Evolutionary conservation across 176 grass and related monocot genomes (phyloP), one percentile per base, ranked within the genome.

Genomic region (Panicum miliaceum): DNA sequence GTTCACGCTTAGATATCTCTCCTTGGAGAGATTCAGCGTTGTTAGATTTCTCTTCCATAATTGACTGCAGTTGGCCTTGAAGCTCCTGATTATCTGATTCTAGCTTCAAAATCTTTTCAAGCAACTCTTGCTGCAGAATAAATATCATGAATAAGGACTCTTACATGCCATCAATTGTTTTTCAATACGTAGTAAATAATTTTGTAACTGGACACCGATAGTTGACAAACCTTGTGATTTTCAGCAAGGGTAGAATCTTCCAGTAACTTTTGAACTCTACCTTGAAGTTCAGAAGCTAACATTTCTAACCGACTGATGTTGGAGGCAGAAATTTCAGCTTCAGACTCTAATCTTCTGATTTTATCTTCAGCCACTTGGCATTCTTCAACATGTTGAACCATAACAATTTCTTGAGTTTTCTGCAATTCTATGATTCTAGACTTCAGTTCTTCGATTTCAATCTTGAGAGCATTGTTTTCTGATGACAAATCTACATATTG

Each of bases 301-400:
- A 87, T 88, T 48, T 95, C 89, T 58, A 90, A 90, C 71, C 20
- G 71, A 47, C 68, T 81, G 23, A 91, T 91, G 53, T 93, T 87
- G 65, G 82, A 91, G 48, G 88, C 59, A 86, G 89, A 77, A 91
- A 79, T 84, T 84, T 90, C 85, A 76, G 87, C 87, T 86, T 95
- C 89, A 90, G 84, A 87, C 46, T 90, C 87, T 77, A 98, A 82
- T 77, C 81, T 91, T 86, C 85, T 90, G 63, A 93, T 86, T 70
- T 90, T 93, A 82, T 93, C 90, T 93, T 98, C 95, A 88, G 82
- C 72, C 35, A 92, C 52, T 52, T 80, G 92, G 41, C 95, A 95
- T 88, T 95, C 92, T 81, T 98, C 92, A 79, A 86, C 95, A 92
- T 93, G 90, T 82, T 97, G 90, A 71, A 97, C 94, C 92, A 97